phyloP scores from a whole-genome alignment of 176 grass and related monocot species.

The bread wheat (Triticum aestivum) region IWGSC_CS_RefSeq_v2.1 NC_057803.1:617830990-617831489 shows the following conservation, averaged over 20 bases:
- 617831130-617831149: conserved; percentile 44
- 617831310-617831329: neutral
- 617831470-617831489: neutral
- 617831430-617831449: conserved; percentile 26
- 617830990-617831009: conserved; percentile 36
- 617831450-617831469: neutral
- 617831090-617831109: conserved; percentile 42
- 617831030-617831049: conserved; percentile 38
- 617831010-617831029: neutral
- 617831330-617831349: conserved; percentile 32
- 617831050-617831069: conserved; percentile 38
- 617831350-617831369: conserved; percentile 48
- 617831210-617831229: conserved; percentile 89
- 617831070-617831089: conserved; percentile 27
- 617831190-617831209: conserved; percentile 92
- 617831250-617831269: neutral
- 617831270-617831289: neutral
- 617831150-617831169: conserved; percentile 44
- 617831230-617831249: conserved; percentile 43
- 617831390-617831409: conserved; percentile 3
- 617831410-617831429: conserved; percentile 50
- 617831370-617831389: conserved; percentile 59
- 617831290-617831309: neutral
- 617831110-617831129: conserved; percentile 32
- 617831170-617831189: conserved; percentile 39